A percentile compares a stretch with the other conserved stretches of the same genome.
Conservation (phyloP, 106 monocot genomes). For the Acorus gramineus region DNA sequence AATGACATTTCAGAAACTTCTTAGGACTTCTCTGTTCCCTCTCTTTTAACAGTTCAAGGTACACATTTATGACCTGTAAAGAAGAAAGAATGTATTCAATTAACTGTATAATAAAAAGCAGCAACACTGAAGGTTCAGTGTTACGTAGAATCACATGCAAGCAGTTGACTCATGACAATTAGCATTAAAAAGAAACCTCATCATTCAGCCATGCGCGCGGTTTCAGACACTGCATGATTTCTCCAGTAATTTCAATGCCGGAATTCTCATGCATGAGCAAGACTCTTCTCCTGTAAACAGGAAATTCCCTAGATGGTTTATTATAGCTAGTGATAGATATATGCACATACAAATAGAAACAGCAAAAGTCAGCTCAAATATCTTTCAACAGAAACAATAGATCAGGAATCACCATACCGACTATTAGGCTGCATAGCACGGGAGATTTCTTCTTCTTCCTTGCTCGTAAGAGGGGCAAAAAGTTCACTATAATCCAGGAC, state of each 20-base stretch:
- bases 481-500: slow-evolving; percentile 36
- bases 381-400: not conserved
- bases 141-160: too few relatives aligned
- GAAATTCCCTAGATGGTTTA: too few relatives aligned
- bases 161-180: too few relatives aligned
- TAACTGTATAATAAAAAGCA: not conserved
- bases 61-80: slow-evolving; percentile 89
- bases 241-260: slow-evolving; percentile 79
- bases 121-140: too few relatives aligned
- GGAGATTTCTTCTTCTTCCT: slow-evolving; percentile 50
- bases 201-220: slow-evolving; percentile 85
- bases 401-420: slow-evolving; percentile 25
- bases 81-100: not conserved
- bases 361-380: too few relatives aligned
- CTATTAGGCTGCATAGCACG: slow-evolving; percentile 31
- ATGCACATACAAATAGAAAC: too few relatives aligned
- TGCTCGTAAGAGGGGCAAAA: slow-evolving; percentile 57
- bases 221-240: slow-evolving; percentile 69
- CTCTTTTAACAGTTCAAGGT: slow-evolving; percentile 85
- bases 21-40: slow-evolving; percentile 77
- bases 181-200: slow-evolving; percentile 43
- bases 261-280: slow-evolving; percentile 62
- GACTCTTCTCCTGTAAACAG: slow-evolving; percentile 25
- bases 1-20: slow-evolving; percentile 79
- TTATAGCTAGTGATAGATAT: too few relatives aligned